Percentiles rank a stretch among this genome's conserved stretches.
Conservation (phyloP, 2,329 filamentous ascomycete species). For the Thelonectria olida region DNA sequence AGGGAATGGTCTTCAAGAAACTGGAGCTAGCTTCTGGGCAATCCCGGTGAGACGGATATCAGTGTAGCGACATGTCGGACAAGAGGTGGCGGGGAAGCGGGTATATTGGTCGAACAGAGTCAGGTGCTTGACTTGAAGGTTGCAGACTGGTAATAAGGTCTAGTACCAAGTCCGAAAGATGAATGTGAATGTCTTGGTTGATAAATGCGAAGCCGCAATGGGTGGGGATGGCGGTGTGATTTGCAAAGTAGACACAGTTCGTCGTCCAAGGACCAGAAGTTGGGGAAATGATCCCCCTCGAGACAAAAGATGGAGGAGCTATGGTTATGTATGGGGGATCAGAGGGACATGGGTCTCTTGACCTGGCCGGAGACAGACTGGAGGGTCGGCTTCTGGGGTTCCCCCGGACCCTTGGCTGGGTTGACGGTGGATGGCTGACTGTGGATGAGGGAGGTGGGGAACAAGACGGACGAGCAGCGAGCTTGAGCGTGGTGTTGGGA, state of each 20-base stretch:
- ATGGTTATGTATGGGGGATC: conserved; percentile 41
- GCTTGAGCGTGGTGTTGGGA: conserved; percentile 24
- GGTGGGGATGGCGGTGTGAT: neutral
- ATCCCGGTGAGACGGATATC: conserved; percentile 21
- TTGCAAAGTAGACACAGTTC: conserved; percentile 8
- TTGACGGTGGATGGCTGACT: conserved; percentile 30
- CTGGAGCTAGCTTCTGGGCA: conserved; percentile 8
- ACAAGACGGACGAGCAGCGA: conserved; percentile 25
- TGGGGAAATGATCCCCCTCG: conserved; percentile 13
- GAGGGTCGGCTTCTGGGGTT: conserved; percentile 24
- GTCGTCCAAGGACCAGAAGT: conserved; percentile 5
- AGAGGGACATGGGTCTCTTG: conserved; percentile 22
- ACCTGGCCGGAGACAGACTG: conserved; percentile 2
- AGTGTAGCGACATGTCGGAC: conserved; percentile 35
- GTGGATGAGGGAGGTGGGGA: conserved; percentile 37
- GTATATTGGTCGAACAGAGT: conserved; percentile 23
- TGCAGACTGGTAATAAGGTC: conserved; percentile 8
- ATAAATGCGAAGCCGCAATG: neutral
- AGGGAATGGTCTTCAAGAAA: conserved; percentile 5
- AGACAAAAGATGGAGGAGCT: conserved; percentile 35
- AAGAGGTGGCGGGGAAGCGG: conserved; percentile 15
- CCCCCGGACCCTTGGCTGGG: conserved; percentile 33
- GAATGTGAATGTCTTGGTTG: neutral
- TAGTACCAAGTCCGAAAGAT: neutral
- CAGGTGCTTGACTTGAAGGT: conserved; percentile 30